These are phyloP conservation scores for Podospora tetraspora DNA, from an alignment of 495 filamentous ascomycete genomes.

Conservation along the genomic window DNA sequence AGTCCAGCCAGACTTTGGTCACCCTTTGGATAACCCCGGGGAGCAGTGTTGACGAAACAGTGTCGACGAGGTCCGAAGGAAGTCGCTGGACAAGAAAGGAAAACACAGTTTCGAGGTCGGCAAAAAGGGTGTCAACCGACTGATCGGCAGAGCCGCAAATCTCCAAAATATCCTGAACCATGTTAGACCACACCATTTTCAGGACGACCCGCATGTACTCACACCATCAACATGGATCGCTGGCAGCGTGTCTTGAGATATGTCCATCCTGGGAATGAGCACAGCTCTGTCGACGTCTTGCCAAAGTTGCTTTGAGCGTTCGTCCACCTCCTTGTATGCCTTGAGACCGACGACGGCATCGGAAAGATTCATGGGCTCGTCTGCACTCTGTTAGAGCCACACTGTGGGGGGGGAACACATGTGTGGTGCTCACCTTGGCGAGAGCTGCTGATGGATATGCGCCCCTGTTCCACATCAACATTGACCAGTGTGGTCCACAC, in stretches of 20 bases:
- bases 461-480: constrained; percentile 46
- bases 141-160: constrained; percentile 33
- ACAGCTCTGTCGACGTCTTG: constrained; percentile 45
- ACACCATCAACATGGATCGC: constrained; percentile 38
- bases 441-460: constrained; percentile 43
- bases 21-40: constrained; percentile 59
- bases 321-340: constrained; percentile 48
- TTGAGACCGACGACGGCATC: constrained; percentile 46
- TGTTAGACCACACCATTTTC: neutral
- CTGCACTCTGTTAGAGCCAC: constrained; percentile 31
- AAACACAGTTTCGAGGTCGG: constrained; percentile 57
- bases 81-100: constrained; percentile 60
- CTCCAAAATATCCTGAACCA: constrained; percentile 27
- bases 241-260: constrained; percentile 25
- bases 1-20: constrained; percentile 66
- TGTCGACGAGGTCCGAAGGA: constrained; percentile 55
- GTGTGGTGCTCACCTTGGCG: constrained; percentile 34
- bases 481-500: constrained; percentile 53
- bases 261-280: constrained; percentile 46
- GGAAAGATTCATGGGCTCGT: constrained; percentile 41
- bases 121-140: constrained; percentile 45
- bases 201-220: constrained; percentile 13
- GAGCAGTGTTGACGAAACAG: constrained; percentile 62
- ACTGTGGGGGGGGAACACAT: neutral
- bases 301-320: constrained; percentile 47